Percentiles rank a stretch among this genome's conserved stretches.
phyloP scores from a whole-genome alignment of 2,329 filamentous ascomycete genomes.

The Fusarium proliferatum region DNA sequence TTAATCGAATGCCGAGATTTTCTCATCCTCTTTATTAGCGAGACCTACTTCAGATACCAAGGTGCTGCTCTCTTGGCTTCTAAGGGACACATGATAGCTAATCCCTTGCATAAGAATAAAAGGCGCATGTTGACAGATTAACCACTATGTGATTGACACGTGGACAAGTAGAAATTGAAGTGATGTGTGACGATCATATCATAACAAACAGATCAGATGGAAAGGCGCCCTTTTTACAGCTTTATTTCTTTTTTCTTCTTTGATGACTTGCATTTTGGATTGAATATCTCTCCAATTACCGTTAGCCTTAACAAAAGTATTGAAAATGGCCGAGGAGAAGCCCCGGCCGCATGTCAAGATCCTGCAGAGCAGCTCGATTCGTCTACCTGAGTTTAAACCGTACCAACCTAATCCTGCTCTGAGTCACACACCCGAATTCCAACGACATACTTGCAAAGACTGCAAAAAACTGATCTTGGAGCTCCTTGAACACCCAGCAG shows the following conservation, averaged over 20 bases:
- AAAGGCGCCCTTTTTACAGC: too few species aligned
- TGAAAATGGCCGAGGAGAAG: background rate
- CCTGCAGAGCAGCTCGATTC: background rate
- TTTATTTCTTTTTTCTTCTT: background rate
- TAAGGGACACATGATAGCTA: too few species aligned
- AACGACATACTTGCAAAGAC: background rate
- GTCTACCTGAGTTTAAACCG: fast-evolving
- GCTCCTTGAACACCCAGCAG: background rate
- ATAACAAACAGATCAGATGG: background rate
- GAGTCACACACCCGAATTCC: background rate
- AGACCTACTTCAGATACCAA: too few species aligned
- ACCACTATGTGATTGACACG: background rate
- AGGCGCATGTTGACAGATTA: background rate
- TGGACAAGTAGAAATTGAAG: background rate
- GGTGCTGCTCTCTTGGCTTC: too few species aligned
- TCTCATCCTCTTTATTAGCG: background rate
- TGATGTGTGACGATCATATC: background rate
- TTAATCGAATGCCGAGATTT: background rate
- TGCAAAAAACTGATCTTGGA: background rate
- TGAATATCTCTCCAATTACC: background rate
- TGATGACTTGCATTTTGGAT: background rate
- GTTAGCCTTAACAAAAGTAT: background rate
- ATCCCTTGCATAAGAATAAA: too few species aligned
- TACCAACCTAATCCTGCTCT: background rate
- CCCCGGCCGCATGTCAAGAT: fast-evolving